Conservation (phyloP, 2,329 filamentous ascomycete genomes). For the Calonectria naviculata region DNA sequence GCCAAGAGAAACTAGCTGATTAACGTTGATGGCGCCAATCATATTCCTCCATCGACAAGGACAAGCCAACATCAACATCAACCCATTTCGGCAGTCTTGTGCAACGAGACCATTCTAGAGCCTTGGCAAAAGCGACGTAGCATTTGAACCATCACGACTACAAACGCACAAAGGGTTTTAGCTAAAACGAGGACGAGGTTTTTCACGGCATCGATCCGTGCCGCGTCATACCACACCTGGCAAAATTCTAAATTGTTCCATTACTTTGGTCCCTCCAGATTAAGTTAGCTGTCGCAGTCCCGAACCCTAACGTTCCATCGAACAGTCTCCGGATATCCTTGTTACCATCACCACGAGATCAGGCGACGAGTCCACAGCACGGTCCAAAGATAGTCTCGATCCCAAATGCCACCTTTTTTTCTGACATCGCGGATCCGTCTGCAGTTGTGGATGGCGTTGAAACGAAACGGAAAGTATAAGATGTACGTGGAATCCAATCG, state of each 20-base stretch:
- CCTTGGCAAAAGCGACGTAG: neutral
- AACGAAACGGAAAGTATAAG: neutral
- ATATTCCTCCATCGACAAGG: neutral
- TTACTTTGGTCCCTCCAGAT: neutral
- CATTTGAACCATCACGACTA: neutral
- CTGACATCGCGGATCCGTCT: neutral
- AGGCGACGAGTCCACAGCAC: neutral
- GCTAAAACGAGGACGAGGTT: neutral
- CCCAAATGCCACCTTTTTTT: neutral
- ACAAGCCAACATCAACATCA: neutral
- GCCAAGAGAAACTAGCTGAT: neutral
- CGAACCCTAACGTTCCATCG: neutral
- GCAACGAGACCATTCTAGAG: neutral
- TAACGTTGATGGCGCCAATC: slow-evolving; percentile 1
- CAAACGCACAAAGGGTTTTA: neutral
- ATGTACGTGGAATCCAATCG: neutral
- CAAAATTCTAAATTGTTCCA: slow-evolving; percentile 7
- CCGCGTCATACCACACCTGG: neutral
- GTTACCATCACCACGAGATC: neutral
- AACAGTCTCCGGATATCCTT: neutral
- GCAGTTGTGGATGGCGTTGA: neutral
- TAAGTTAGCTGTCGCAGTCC: neutral
- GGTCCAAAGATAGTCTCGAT: neutral
- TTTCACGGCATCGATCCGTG: neutral
- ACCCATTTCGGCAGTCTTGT: neutral